Base-by-base conservation (phyloP, 2,329 filamentous ascomycete species). In the Fusarium begoniae region DNA sequence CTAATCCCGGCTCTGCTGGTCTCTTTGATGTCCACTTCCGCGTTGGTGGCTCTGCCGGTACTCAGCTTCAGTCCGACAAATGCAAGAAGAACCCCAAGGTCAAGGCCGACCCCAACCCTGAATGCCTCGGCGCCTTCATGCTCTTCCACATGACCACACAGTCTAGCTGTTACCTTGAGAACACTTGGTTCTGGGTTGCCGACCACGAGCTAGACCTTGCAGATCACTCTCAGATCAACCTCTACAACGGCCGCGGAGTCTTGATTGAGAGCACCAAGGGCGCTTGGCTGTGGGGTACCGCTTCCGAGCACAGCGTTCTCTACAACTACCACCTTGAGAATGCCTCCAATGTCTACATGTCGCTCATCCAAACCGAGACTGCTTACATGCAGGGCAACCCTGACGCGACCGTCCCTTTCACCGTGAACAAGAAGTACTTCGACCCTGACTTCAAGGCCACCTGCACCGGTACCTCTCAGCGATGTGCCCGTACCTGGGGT, bases 21-120 rank as follows among this genome's bases (percentile, higher is more conserved):
- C 91, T 98, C 83, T 99, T 95, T 94, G 96, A 99, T 79, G 92
- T 95, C n/a, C 96, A 99, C 86, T 92, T 96, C 84, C 94, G 96
- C 79, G 90, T 99, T 77, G 96, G 95, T 77, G 96, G 96, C 48
- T 91, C 92, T 62, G 92, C 93, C 9, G 96, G 96, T 69, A 97
- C 95, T 35, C 84, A 93, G 74, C 89, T 98, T 22, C 94, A 97
- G 83, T 92, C 92, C 24, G 88, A 94, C 81, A 91, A 87, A 63
- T 98, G 95, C 85, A 83, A 89, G 81, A 97, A 97, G 88, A 93
- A 91, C 72, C 93, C 93, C 47, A 86, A 87, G 57, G 84, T 86
- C 20, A 88, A 87, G 11, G 90, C 92, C 57, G 81, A 83, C 8
- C 88, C 91, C 74, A 91, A 93, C 72, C 80, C 88, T 6, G 85